Base-by-base conservation (phyloP, 306 rosid genomes). In the Luffa acutangula region DNA sequence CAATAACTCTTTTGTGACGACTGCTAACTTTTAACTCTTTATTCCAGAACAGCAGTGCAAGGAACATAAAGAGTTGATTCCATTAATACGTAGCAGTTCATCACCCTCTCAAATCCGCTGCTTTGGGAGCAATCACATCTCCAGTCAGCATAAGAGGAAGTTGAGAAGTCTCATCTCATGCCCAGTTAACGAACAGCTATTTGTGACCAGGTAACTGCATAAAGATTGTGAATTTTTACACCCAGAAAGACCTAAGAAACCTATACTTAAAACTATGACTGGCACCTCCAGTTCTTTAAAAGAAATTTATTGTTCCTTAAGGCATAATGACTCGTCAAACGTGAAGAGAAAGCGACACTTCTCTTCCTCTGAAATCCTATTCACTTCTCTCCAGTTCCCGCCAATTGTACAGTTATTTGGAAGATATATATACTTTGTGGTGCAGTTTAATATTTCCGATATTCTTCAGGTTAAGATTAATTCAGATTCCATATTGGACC, bases 81-180 rank as follows among this genome's bases (percentile, higher is more conserved):
- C 89, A 1, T 77, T 80, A 60, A 78, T 91, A 64, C 75, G 88
- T n/a, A 81, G 78, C 25, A 87, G 86, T 62, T 45, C 86, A 78
- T 82, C 85, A 54, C 87, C 89, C 42, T 78, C 83, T 80, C 65
- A 75, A 75, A 76, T 90, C 79, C 84, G 78, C 45, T 87, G 90
- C 81, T 80, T 88, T 80, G 56, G 92, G 69, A 89, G 87, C 93
- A 88, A 46, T 78, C 92, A 90, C 77, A 87, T 93, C 84, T 83
- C 97, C 67, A 89, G 98, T 88, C 94, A 93, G 81, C 99, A 96
- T 83, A 96, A 91, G 90, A 90, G 99, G 78, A 96, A 91, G 86
- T 77, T 96, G 88, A 87, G 99, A 82, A 86, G 91, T 80, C 88
- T 95, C 86, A 86, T 91, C 79, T 73, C 85, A 66, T 88, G 91